These are phyloP conservation scores for Solanum etuberosum DNA, from an alignment of 257 asterid species.

Conservation along the genomic window DNA sequence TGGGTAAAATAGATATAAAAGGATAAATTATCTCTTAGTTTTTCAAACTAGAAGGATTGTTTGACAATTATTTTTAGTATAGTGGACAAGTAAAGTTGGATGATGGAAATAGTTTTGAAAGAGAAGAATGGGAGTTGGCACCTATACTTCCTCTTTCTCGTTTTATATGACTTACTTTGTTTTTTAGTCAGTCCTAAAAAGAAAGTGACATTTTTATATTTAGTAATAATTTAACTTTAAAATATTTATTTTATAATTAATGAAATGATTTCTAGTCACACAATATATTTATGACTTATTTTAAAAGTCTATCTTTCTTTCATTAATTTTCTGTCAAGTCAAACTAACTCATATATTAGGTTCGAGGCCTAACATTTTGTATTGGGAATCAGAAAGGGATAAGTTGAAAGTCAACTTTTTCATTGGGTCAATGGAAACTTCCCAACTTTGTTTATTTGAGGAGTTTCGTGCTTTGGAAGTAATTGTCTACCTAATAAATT, in stretches of 20 bases:
- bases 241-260: fast-evolving
- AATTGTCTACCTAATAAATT: not conserved
- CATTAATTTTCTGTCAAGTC: fast-evolving
- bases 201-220: too few species aligned
- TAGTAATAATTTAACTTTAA: too few species aligned
- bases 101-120: not conserved
- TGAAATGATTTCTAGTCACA: too few species aligned
- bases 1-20: not conserved
- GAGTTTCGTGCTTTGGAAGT: not conserved
- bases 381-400: not conserved
- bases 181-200: too few species aligned
- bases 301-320: too few species aligned
- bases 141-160: fast-evolving
- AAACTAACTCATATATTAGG: too few species aligned
- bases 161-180: too few species aligned
- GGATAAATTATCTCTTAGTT: too few species aligned
- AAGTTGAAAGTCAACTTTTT: not conserved
- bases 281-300: too few species aligned
- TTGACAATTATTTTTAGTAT: too few species aligned
- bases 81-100: too few species aligned
- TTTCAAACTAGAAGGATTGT: fast-evolving
- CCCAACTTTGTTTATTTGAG: not conserved
- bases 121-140: not conserved
- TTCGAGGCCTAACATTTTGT: not conserved
- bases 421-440: constrained; percentile 4